A percentile compares a stretch with the other conserved stretches of the same genome.
Conservation (phyloP, 805 yeast species). For the Wickerhamomyces alni region DNA sequence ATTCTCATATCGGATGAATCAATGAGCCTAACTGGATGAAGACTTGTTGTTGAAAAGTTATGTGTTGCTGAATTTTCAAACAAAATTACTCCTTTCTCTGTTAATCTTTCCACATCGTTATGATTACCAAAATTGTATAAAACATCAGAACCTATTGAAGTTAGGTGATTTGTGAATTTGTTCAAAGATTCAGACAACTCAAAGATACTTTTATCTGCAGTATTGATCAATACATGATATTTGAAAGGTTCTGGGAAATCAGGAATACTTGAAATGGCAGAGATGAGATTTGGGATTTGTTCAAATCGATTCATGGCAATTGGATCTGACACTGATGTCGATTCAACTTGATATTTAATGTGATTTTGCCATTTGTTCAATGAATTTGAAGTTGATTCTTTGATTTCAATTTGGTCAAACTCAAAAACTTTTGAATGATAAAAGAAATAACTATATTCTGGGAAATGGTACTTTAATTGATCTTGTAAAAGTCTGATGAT, state of each 20-base stretch:
- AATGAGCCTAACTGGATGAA: neutral
- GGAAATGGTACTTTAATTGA: constrained; percentile 6
- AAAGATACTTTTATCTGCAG: neutral
- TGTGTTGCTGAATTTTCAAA: neutral
- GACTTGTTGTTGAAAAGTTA: neutral
- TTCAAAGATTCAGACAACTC: neutral
- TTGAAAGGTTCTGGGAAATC: neutral
- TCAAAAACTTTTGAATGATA: constrained; percentile 3
- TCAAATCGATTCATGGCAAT: neutral
- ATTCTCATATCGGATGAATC: neutral
- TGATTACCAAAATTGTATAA: neutral
- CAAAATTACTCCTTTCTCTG: neutral
- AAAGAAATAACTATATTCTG: constrained; percentile 3
- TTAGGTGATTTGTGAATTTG: neutral
- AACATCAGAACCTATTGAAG: neutral
- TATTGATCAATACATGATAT: neutral
- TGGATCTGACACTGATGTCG: neutral
- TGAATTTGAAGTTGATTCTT: neutral
- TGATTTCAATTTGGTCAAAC: neutral
- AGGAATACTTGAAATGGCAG: neutral
- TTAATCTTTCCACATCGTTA: neutral
- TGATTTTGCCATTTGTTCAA: constrained; percentile 13
- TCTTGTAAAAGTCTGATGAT: constrained; percentile 6
- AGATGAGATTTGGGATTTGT: neutral
- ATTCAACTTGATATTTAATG: constrained; percentile 8